Percentiles rank a stretch among this genome's conserved stretches.
Conservation (phyloP, 345 rosid genomes). For the Orychophragmus violaceus region DNA sequence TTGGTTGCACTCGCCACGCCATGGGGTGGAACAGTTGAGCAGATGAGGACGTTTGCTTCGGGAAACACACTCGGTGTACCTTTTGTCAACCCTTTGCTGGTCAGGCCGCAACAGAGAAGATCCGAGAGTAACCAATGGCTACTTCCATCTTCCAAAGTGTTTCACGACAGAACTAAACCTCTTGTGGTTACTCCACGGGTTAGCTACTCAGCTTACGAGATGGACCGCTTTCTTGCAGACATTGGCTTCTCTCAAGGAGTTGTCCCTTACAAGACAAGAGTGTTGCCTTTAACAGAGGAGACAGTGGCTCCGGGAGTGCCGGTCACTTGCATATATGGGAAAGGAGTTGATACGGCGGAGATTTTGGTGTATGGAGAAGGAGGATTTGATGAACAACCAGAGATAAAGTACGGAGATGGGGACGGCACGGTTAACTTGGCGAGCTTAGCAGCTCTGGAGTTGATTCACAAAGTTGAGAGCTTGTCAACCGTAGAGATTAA, state of each 20-base stretch:
- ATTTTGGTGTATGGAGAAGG: conserved; percentile 37
- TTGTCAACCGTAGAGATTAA: conserved; percentile 37
- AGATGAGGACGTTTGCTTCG: conserved; percentile 65
- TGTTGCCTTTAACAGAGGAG: conserved; percentile 40
- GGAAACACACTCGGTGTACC: conserved; percentile 74
- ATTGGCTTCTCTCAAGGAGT: conserved; percentile 68
- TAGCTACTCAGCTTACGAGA: conserved; percentile 49
- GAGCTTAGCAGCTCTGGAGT: conserved; percentile 58
- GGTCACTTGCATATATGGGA: conserved; percentile 60
- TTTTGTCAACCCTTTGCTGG: conserved; percentile 66
- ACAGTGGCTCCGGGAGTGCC: conserved; percentile 47
- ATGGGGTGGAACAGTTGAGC: conserved; percentile 66
- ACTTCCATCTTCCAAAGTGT: conserved; percentile 55
- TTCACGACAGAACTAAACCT: conserved; percentile 24
- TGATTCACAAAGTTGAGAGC: conserved; percentile 30
- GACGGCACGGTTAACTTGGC: conserved; percentile 79
- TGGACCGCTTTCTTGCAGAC: conserved; percentile 40
- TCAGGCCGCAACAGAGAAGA: conserved; percentile 64
- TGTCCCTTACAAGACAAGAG: conserved; percentile 48
- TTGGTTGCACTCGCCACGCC: conserved; percentile 73
- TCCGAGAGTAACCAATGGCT: conserved; percentile 86
- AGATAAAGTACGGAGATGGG: conserved; percentile 67
- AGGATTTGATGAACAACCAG: conserved; percentile 60
- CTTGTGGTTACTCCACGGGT: conserved; percentile 47
- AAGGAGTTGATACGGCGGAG: conserved; percentile 58